phyloP scores from a whole-genome alignment of 805 yeast species.

The Saccharomycopsis microspora region DNA sequence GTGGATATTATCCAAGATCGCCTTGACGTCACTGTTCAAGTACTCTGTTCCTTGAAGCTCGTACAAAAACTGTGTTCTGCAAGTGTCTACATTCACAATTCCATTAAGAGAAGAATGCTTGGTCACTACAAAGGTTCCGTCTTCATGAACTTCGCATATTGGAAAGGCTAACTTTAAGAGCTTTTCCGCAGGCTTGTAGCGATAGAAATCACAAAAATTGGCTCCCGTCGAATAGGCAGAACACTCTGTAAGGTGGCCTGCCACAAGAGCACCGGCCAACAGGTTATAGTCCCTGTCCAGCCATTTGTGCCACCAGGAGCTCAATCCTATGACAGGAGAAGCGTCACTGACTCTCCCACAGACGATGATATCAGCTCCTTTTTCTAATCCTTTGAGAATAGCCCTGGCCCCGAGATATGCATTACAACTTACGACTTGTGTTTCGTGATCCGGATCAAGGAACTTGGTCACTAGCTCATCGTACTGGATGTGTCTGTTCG shows the following conservation, averaged over 20 bases:
- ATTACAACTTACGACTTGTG: conserved; percentile 6
- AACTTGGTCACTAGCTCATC: background rate
- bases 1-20: conserved; percentile 13
- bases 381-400: conserved; percentile 16
- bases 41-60: conserved; percentile 21
- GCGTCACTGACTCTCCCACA: conserved; percentile 20
- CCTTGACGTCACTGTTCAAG: conserved; percentile 19
- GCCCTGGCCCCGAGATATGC: conserved; percentile 19
- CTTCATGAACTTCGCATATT: conserved; percentile 17
- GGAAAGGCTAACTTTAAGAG: conserved; percentile 18
- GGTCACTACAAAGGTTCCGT: conserved; percentile 18
- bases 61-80: conserved; percentile 18
- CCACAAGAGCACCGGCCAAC: conserved; percentile 18
- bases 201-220: conserved; percentile 17
- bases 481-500: conserved; percentile 4
- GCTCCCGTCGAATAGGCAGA: conserved; percentile 15
- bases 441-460: background rate
- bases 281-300: conserved; percentile 15
- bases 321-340: conserved; percentile 18
- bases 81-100: conserved; percentile 17
- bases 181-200: conserved; percentile 10
- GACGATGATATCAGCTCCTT: conserved; percentile 19
- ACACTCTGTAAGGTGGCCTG: conserved; percentile 20
- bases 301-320: conserved; percentile 20
- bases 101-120: conserved; percentile 18